phyloP scores from a whole-genome alignment of 192 early-diverging fungal genomes.

The Backusella tuberculispora region DNA sequence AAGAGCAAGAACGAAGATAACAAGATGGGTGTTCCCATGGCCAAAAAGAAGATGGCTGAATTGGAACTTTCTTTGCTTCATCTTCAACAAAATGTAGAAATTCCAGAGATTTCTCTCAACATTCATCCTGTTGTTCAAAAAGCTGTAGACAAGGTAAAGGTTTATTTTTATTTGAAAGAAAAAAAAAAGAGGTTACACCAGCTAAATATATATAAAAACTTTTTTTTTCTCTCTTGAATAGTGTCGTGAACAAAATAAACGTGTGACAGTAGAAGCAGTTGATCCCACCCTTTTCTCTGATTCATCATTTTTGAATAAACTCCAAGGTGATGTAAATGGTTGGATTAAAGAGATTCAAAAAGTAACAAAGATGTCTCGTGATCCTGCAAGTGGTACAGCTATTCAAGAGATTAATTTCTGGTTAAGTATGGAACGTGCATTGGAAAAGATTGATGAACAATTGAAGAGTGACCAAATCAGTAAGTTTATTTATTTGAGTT shows the following conservation, averaged over 20 bases:
- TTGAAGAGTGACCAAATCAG: slow-evolving; percentile 87
- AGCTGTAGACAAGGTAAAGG: slow-evolving; percentile 60
- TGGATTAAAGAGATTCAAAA: slow-evolving; percentile 99
- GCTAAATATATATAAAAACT: neutral
- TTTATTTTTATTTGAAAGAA: neutral
- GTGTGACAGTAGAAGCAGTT: slow-evolving; percentile 77
- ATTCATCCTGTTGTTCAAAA: slow-evolving; percentile 85
- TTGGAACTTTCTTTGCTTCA: slow-evolving; percentile 93
- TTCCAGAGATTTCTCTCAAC: slow-evolving; percentile 87
- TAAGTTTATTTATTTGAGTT: slow-evolving; percentile 32
- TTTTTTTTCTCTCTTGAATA: slow-evolving; percentile 22
- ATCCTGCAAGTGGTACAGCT: slow-evolving; percentile 89
- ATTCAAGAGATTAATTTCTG: slow-evolving; percentile 99
- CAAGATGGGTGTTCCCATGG: slow-evolving; percentile 91
- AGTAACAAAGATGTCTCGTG: slow-evolving; percentile 93
- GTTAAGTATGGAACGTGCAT: slow-evolving; percentile 94
- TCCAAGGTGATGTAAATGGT: slow-evolving; percentile 94
- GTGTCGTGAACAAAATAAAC: slow-evolving; percentile 65
- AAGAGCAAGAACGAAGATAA: slow-evolving; percentile 66
- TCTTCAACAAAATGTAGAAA: slow-evolving; percentile 98
- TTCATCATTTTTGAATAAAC: slow-evolving; percentile 87
- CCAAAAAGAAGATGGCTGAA: slow-evolving; percentile 99
- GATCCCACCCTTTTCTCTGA: slow-evolving; percentile 74
- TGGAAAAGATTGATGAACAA: slow-evolving; percentile 94
- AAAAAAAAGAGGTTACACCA: neutral